phyloP scores from a whole-genome alignment of 371 early-diverging fungal species.

The Mucor piriformis region DNA sequence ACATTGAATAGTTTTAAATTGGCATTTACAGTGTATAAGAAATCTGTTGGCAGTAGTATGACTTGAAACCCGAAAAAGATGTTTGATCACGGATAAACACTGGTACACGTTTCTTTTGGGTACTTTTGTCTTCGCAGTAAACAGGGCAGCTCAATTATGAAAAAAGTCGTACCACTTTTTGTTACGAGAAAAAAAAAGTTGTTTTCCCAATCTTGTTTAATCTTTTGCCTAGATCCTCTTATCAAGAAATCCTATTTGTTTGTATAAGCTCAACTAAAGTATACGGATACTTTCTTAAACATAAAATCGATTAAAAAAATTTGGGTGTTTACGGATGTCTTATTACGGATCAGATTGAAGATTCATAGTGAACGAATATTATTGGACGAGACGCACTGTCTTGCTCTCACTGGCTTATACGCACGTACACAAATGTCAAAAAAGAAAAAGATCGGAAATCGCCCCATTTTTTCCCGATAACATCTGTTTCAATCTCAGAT shows the following conservation, averaged over 20 bases:
- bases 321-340: not conserved
- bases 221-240: not conserved
- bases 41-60: too few species aligned
- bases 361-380: not conserved
- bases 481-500: conserved; percentile 13
- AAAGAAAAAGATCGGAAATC: not conserved
- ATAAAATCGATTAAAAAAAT: not conserved
- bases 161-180: conserved; percentile 16
- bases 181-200: not conserved
- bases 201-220: not conserved
- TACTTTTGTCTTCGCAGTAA: not conserved
- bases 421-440: not conserved
- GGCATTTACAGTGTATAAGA: too few species aligned
- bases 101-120: too few species aligned
- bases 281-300: not conserved
- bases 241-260: not conserved
- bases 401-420: too few species aligned
- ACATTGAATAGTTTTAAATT: too few species aligned
- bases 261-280: not conserved
- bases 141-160: too few species aligned
- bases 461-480: conserved; percentile 2
- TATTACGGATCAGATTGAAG: conserved; percentile 14
- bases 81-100: too few species aligned
- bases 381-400: conserved; percentile 7
- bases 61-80: too few species aligned